Evolutionary conservation across 139 green algal species (phyloP).

Genomic region (Asterochloris sp.): DNA sequence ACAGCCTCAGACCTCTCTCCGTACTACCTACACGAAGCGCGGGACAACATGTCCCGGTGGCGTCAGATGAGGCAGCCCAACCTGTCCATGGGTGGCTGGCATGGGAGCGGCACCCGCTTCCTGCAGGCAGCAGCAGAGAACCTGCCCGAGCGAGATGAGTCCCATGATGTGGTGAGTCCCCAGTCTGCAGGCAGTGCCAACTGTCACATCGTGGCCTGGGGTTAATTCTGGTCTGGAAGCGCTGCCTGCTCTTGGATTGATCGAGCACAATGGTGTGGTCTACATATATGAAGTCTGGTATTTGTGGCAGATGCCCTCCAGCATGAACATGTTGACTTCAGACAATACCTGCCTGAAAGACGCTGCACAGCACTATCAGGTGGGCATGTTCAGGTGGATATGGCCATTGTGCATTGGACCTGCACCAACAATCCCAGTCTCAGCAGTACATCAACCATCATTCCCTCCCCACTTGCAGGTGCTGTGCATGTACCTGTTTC

Average conservation of each 20-base stretch:
- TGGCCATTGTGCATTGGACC: too few relatives aligned
- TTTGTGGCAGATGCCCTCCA: too few relatives aligned
- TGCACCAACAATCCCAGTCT: neutral
- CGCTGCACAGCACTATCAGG: too few relatives aligned
- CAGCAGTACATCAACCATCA: neutral
- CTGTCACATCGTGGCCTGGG: too few relatives aligned
- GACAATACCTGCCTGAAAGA: too few relatives aligned
- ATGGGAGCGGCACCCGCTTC: slow-evolving; percentile 42
- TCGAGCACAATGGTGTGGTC: too few relatives aligned
- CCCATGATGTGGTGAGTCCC: slow-evolving; percentile 60
- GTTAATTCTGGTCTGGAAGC: too few relatives aligned
- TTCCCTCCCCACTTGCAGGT: slow-evolving; percentile 22
- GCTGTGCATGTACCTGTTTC: slow-evolving; percentile 78
- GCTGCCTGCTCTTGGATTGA: too few relatives aligned
- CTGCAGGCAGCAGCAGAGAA: slow-evolving; percentile 64
- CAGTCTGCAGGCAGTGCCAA: neutral
- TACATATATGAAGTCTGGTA: too few relatives aligned
- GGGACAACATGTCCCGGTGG: slow-evolving; percentile 67
- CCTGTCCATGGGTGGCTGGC: slow-evolving; percentile 33
- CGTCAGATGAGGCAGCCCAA: slow-evolving; percentile 24
- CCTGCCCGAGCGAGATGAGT: slow-evolving; percentile 50
- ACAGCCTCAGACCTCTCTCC: slow-evolving; percentile 73
- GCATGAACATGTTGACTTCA: too few relatives aligned
- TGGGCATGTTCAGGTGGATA: too few relatives aligned
- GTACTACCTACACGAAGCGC: slow-evolving; percentile 77